phyloP scores from a whole-genome alignment of 2,329 filamentous ascomycete genomes.

The Helminthosporium solani region DNA sequence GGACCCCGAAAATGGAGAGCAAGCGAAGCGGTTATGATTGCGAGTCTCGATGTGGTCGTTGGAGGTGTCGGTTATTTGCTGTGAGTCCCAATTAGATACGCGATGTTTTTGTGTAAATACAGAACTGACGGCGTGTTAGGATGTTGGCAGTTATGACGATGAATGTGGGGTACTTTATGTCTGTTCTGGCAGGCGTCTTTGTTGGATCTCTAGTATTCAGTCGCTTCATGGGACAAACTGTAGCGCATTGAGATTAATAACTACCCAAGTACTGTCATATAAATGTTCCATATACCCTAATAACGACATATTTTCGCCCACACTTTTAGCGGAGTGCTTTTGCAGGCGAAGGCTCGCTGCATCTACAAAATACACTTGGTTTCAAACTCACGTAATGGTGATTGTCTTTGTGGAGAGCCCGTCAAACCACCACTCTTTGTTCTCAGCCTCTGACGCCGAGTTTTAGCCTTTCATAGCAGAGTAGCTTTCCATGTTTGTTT shows the following conservation, averaged over 20 bases:
- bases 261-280: background rate
- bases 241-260: background rate
- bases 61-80: slow-evolving; percentile 78
- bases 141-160: slow-evolving; percentile 91
- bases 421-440: no score
- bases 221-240: slow-evolving; percentile 51
- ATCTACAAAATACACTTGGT: no score
- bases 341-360: no score
- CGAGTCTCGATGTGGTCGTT: slow-evolving; percentile 68
- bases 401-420: no score
- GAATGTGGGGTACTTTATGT: slow-evolving; percentile 80
- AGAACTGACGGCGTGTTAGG: slow-evolving; percentile 47
- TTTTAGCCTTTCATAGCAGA: no score
- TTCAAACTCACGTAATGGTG: no score
- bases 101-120: background rate
- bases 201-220: slow-evolving; percentile 77
- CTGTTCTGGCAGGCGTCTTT: slow-evolving; percentile 72
- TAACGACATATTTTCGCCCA: no score
- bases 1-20: slow-evolving; percentile 70
- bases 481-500: no score
- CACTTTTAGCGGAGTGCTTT: no score
- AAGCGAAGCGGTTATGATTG: slow-evolving; percentile 71
- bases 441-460: no score
- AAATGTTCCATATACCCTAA: background rate
- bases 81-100: slow-evolving; percentile 56